A percentile compares a stretch with the other conserved stretches of the same genome.
phyloP scores from a whole-genome alignment of 2,329 filamentous ascomycete genomes.

The Aspergillus flavus region DNA sequence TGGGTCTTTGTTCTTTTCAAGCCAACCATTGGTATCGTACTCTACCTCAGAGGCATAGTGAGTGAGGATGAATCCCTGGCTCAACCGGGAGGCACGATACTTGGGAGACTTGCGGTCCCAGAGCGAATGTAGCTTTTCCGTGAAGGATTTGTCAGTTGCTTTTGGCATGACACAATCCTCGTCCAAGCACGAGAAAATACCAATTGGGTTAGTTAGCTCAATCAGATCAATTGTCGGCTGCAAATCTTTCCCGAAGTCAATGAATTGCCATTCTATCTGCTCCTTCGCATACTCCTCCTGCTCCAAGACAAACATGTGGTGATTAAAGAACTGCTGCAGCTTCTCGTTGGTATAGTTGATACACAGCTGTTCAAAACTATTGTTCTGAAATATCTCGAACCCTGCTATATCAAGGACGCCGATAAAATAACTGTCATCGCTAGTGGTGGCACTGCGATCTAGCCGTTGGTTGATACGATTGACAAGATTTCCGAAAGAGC shows the following conservation, averaged over 20 bases:
- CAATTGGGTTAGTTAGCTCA: constrained; percentile 92
- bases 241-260: constrained; percentile 95
- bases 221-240: constrained; percentile 98
- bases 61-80: constrained; percentile 91
- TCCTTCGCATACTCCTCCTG: constrained; percentile 97
- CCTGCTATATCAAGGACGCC: constrained; percentile 98
- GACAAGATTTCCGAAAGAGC: constrained; percentile 91
- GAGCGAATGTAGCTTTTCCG: constrained; percentile 92
- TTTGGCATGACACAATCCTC: constrained; percentile 99
- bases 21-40: constrained; percentile 91
- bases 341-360: constrained; percentile 99
- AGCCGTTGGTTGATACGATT: constrained; percentile 88
- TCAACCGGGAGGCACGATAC: constrained; percentile 84
- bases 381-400: constrained; percentile 97
- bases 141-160: constrained; percentile 94
- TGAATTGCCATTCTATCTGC: constrained; percentile 99
- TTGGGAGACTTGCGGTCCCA: constrained; percentile 97
- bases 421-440: constrained; percentile 93
- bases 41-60: constrained; percentile 98
- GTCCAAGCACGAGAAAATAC: constrained; percentile 97
- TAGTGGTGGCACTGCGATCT: constrained; percentile 77
- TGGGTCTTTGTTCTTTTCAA: constrained; percentile 99
- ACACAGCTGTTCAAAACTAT: constrained; percentile 98
- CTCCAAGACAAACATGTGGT: constrained; percentile 99
- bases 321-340: constrained; percentile 98